Base-by-base conservation (phyloP, 352 stramenopile species). In the Discostella stelligera region DNA sequence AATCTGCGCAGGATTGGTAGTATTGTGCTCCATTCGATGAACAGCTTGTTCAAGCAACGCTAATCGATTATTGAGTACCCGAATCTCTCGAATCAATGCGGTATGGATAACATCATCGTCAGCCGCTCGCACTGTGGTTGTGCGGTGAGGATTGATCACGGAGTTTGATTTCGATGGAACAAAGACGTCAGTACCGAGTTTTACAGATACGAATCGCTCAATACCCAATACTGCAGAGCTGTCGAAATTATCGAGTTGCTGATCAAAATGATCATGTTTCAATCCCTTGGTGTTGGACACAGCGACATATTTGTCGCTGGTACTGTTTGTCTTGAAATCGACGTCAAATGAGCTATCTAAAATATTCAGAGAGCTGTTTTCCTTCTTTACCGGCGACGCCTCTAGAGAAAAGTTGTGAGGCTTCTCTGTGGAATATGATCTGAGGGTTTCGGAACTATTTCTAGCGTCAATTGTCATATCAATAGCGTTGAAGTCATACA, bases 321-420 rank as follows among this genome's bases (percentile, higher is more conserved):
- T 44, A 44, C 11, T 10, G 37, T 41, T 41, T 3, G 9, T 37
- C 50, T 23, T 58, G 50, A 58, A 30, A 6, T 32, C 27, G 1
- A 13, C 20, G 21, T 60, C 52, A 16, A 60, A 60, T 9, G 21
- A 60, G 21, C 11, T 44, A 44, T 44, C 37, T 8, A 44, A 44
- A 14, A 44, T 44, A 44, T 60, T 60, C 23, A 41, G 21, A 21
- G 20, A 20, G 20, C 8, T 39, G 37, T 60, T 32, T 18, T n/a
- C 18, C 18, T 58, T 58, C 50, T 27, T 58, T 18, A 58, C 50
- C 5, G 50, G 50, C 18, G 52, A 60, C 10, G 52, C 52, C 13
- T 44, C 21, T 27, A 60, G 21, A 16, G 52, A 60, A 60, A 60
- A 60, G 52, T 60, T 60, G 52, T 60, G 52, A 16, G 50, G 52